Evolutionary conservation across 2,329 filamentous ascomycete species (phyloP).

Genomic region (Teratosphaeria gauchensis): DNA sequence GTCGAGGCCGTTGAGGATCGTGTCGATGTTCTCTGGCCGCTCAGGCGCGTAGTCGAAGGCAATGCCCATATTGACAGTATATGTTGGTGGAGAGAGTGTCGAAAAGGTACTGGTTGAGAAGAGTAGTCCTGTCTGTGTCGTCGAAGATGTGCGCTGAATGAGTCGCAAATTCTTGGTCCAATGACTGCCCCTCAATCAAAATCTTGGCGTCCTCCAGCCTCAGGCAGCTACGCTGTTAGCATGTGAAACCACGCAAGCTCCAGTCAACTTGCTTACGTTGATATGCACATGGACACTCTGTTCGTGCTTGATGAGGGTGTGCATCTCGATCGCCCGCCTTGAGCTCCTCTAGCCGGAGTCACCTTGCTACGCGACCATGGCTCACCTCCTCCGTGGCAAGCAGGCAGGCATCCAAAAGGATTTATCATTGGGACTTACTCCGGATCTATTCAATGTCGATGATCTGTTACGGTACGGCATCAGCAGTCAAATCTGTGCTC

Average conservation of each 20-base stretch:
- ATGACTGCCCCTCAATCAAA: not conserved
- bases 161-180: not conserved
- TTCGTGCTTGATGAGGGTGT: not conserved
- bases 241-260: not conserved
- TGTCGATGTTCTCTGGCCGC: constrained; percentile 82
- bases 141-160: not conserved
- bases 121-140: not conserved
- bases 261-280: not conserved
- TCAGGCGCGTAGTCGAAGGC: constrained; percentile 82
- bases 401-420: constrained; percentile 89
- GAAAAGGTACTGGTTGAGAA: not conserved
- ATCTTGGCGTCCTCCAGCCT: not conserved
- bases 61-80: constrained; percentile 31
- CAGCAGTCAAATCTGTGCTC: constrained; percentile 54
- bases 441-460: constrained; percentile 72
- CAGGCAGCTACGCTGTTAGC: not conserved
- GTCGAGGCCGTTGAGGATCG: constrained; percentile 93
- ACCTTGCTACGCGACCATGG: constrained; percentile 46
- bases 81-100: not conserved
- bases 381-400: constrained; percentile 80
- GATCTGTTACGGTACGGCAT: constrained; percentile 75
- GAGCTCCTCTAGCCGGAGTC: not conserved
- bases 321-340: not conserved
- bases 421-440: constrained; percentile 69
- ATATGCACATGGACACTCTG: not conserved